Conservation (phyloP, 441 rosid species). For the Manihot esculenta region DNA sequence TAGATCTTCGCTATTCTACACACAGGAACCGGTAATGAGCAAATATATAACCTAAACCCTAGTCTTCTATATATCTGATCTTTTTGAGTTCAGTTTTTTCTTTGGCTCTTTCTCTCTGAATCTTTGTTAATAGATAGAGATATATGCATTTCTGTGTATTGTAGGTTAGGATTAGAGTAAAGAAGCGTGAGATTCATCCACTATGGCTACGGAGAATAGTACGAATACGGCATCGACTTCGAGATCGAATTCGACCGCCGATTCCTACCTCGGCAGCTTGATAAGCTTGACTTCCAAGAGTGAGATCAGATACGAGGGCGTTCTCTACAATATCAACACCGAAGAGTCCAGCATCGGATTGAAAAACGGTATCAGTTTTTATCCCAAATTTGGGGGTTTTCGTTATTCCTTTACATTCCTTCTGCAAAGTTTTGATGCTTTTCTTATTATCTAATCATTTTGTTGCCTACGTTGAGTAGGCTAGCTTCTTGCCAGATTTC, state of each 20-base stretch:
- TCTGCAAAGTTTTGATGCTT: not conserved
- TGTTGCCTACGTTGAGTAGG: conserved; percentile 5
- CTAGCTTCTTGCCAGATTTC: not conserved
- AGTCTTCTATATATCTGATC: not conserved
- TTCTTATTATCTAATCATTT: not conserved
- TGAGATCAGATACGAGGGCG: conserved; percentile 45
- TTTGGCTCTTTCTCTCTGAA: not conserved
- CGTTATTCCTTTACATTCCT: not conserved
- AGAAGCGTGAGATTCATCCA: not conserved
- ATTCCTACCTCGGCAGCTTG: conserved; percentile 41
- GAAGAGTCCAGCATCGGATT: conserved; percentile 41
- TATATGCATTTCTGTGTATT: not conserved
- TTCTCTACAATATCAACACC: conserved; percentile 39
- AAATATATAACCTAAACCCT: conserved; percentile 20
- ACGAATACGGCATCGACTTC: conserved; percentile 36
- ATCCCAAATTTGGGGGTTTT: conserved; percentile 1
- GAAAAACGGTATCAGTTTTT: conserved; percentile 30
- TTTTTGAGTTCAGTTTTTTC: conserved; percentile 7
- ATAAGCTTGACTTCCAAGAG: conserved; percentile 43
- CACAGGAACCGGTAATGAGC: not conserved
- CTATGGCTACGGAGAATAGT: conserved; percentile 49
- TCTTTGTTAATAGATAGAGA: not conserved
- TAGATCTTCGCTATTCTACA: not conserved
- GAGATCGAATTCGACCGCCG: conserved; percentile 52
- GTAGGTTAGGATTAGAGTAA: not conserved